Conservation (phyloP, 73 alveolate species). For the Paramecium tetraurelia region DNA sequence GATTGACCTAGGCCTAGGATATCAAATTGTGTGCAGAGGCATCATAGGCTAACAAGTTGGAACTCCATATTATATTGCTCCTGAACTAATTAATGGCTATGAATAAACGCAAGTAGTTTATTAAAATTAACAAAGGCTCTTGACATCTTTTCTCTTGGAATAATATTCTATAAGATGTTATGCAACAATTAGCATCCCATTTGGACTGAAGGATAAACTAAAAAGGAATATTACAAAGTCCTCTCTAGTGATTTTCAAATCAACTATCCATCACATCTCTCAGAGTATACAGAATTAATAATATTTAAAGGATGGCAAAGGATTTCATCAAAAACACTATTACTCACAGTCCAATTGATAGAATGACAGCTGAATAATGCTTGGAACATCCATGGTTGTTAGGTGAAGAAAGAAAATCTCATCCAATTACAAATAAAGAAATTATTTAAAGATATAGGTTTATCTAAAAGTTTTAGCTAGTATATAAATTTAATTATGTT, state of each 20-base stretch:
- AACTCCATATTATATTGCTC: conserved; percentile 8
- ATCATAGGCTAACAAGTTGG: background rate
- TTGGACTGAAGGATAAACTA: background rate
- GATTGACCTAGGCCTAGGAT: background rate
- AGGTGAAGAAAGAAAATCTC: conserved; percentile 23
- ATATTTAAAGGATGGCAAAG: background rate
- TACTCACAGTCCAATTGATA: background rate
- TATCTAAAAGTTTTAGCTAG: background rate
- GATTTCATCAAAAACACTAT: background rate
- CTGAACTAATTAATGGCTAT: background rate
- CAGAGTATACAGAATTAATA: background rate
- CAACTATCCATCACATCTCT: background rate
- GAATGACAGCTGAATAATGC: conserved; percentile 16
- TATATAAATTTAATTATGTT: background rate
- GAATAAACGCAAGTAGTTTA: background rate
- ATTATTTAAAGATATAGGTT: background rate
- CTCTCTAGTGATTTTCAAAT: background rate
- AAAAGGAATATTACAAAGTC: background rate
- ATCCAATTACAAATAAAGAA: background rate
- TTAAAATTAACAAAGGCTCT: background rate
- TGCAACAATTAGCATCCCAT: background rate
- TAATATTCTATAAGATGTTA: background rate
- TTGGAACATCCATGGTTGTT: background rate
- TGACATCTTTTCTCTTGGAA: background rate
- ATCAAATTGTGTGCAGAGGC: background rate